A percentile compares a stretch with the other conserved stretches of the same genome.
These are phyloP conservation scores for Herpomyces periplanetae DNA, from an alignment of 2,329 filamentous ascomycete species.

Conservation along the genomic window DNA sequence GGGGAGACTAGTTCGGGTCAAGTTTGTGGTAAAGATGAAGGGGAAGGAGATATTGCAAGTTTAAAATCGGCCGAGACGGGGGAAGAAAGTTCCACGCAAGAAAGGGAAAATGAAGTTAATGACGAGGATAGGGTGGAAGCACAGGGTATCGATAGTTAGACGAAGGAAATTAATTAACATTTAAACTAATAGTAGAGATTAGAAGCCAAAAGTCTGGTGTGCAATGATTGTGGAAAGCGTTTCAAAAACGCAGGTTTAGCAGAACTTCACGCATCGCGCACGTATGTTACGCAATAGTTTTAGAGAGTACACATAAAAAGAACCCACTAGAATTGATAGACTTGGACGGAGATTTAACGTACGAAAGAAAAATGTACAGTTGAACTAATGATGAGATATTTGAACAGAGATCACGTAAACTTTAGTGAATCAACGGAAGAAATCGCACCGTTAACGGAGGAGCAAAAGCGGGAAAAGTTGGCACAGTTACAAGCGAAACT, in stretches of 20 bases:
- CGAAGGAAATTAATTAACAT: no score
- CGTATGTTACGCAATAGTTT: conserved; percentile 10
- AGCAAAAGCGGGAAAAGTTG: conserved; percentile 49
- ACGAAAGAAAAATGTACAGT: no score
- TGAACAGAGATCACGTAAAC: conserved; percentile 30
- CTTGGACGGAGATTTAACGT: background rate
- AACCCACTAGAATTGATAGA: background rate
- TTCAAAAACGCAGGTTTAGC: conserved; percentile 47
- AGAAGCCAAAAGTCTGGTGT: conserved; percentile 39
- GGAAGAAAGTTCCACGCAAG: no score
- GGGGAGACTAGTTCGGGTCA: no score
- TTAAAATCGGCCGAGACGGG: no score
- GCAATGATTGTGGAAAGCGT: conserved; percentile 75
- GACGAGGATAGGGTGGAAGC: no score
- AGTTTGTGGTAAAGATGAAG: no score
- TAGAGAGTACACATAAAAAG: background rate
- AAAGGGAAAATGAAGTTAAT: no score
- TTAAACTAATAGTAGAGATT: no score
- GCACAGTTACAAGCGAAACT: conserved; percentile 30
- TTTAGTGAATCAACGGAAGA: conserved; percentile 81
- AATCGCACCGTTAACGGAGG: conserved; percentile 55
- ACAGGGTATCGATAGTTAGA: no score
- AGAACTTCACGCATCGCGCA: conserved; percentile 64
- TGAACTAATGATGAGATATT: no score
- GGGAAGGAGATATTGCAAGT: no score